A percentile compares a stretch with the other conserved stretches of the same genome.
phyloP scores from a whole-genome alignment of 2,329 filamentous ascomycete species.

The Fusarium sp. region DNA sequence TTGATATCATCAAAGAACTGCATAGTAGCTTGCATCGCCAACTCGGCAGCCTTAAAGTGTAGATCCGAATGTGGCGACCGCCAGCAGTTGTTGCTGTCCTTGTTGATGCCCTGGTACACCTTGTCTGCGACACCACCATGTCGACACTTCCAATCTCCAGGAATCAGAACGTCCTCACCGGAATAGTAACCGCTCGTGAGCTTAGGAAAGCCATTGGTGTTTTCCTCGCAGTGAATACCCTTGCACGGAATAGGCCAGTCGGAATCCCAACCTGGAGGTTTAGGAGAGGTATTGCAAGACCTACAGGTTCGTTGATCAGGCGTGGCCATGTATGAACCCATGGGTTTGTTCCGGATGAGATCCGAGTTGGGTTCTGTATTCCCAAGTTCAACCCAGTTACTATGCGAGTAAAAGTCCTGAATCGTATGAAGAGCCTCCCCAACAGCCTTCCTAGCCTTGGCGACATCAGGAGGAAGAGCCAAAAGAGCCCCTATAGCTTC shows the following conservation, averaged over 20 bases:
- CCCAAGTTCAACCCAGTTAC: neutral
- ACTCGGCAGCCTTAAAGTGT: neutral
- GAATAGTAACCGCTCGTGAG: neutral
- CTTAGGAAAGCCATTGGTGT: neutral
- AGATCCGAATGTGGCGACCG: neutral
- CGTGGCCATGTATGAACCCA: neutral
- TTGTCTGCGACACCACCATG: neutral
- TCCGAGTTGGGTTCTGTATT: neutral
- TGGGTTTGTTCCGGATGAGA: neutral
- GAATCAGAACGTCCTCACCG: neutral
- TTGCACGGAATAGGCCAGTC: neutral
- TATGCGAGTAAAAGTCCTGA: neutral
- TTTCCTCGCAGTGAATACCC: neutral
- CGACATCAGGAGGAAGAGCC: neutral
- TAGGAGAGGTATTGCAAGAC: neutral
- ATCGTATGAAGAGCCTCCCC: neutral
- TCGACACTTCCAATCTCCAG: neutral
- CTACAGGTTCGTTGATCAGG: neutral
- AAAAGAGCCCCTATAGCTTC: neutral
- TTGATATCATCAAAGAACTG: neutral
- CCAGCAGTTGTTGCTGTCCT: neutral
- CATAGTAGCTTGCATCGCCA: neutral
- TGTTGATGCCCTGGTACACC: neutral
- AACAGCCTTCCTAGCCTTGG: neutral
- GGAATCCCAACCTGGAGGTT: neutral